A percentile compares a stretch with the other conserved stretches of the same genome.
Evolutionary conservation across 2,329 filamentous ascomycete genomes (phyloP).

Genomic region (Zymoseptoria crescenta): DNA sequence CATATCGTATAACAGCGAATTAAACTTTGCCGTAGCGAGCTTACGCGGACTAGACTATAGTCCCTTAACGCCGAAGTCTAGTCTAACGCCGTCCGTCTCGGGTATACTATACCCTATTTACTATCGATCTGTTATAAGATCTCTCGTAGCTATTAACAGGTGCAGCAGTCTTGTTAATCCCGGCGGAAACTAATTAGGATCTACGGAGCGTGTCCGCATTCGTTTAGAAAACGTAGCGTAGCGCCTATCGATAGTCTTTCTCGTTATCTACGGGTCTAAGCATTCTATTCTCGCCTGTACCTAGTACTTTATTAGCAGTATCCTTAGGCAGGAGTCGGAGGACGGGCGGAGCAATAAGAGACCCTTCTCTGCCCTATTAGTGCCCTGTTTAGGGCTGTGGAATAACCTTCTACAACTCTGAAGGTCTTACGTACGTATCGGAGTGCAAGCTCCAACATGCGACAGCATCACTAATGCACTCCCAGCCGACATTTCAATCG

Average conservation of each 20-base stretch:
- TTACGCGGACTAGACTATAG: too few relatives aligned
- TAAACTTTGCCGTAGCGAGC: too few relatives aligned
- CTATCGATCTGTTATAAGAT: neutral
- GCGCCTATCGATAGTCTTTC: neutral
- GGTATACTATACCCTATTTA: neutral
- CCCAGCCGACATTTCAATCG: conserved; percentile 3
- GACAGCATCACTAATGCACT: neutral
- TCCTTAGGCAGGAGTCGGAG: neutral
- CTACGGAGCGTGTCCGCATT: neutral
- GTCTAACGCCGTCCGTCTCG: neutral
- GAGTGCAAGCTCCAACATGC: neutral
- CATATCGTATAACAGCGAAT: too few relatives aligned
- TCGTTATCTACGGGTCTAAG: neutral
- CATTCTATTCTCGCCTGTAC: neutral
- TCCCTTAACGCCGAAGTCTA: too few relatives aligned
- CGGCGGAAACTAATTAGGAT: neutral
- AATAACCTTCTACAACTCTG: neutral
- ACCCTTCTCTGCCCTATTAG: neutral
- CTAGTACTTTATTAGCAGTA: neutral
- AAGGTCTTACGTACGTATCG: neutral
- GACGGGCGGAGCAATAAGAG: conserved; percentile 1
- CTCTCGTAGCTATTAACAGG: too few relatives aligned
- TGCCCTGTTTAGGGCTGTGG: neutral
- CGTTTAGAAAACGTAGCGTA: neutral
- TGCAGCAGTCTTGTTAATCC: neutral